Percentiles rank a stretch among this genome's conserved stretches.
Conservation (phyloP, 2,329 filamentous ascomycete genomes). For the Hirsutella thompsonii region DNA sequence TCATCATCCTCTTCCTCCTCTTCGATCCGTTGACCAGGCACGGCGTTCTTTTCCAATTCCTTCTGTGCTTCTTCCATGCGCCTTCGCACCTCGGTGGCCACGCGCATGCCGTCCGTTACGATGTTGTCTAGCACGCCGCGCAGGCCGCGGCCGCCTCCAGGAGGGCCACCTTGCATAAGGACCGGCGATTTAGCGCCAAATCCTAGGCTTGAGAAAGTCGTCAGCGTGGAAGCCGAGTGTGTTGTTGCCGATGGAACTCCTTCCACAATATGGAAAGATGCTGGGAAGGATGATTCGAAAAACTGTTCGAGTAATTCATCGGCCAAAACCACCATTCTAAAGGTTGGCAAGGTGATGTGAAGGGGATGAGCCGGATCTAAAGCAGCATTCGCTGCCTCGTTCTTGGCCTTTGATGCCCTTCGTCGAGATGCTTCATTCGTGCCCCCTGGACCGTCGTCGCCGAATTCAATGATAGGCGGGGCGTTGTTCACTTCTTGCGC, state of each 20-base stretch:
- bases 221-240: slow-evolving; percentile 49
- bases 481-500: slow-evolving; percentile 28
- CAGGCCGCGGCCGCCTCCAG: slow-evolving; percentile 55
- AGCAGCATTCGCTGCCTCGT: slow-evolving; percentile 74
- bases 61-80: slow-evolving; percentile 93
- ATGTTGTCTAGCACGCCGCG: slow-evolving; percentile 94
- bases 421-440: slow-evolving; percentile 13
- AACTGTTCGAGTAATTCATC: slow-evolving; percentile 94
- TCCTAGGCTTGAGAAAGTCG: slow-evolving; percentile 68
- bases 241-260: slow-evolving; percentile 25
- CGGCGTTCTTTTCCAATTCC: slow-evolving; percentile 73
- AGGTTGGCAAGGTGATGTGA: slow-evolving; percentile 91
- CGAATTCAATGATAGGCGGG: slow-evolving; percentile 17
- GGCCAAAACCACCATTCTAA: slow-evolving; percentile 95
- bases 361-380: slow-evolving; percentile 87
- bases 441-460: slow-evolving; percentile 3
- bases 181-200: slow-evolving; percentile 29
- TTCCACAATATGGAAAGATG: slow-evolving; percentile 81
- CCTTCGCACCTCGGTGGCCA: slow-evolving; percentile 81
- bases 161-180: slow-evolving; percentile 25
- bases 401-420: slow-evolving; percentile 49
- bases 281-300: slow-evolving; percentile 90
- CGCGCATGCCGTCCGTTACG: slow-evolving; percentile 92
- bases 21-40: slow-evolving; percentile 50
- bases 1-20: slow-evolving; percentile 60